A percentile compares a stretch with the other conserved stretches of the same genome.
phyloP scores from a whole-genome alignment of 306 rosid genomes.

The Datisca glomerata region DNA sequence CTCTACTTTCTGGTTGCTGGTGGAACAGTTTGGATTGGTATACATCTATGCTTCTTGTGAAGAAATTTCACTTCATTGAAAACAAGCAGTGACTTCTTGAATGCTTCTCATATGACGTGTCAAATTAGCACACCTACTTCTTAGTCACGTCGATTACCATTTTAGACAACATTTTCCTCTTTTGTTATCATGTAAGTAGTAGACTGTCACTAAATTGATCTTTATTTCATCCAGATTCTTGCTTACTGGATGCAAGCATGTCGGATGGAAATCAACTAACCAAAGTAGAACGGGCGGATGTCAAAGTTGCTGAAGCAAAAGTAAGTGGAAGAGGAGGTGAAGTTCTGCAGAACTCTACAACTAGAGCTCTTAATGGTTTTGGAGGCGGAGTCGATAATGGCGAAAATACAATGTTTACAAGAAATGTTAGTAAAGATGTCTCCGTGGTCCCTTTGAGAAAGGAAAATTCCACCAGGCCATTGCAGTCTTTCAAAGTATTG shows the following conservation, averaged over 20 bases:
- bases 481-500: conserved; percentile 11
- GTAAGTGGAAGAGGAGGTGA: conserved; percentile 26
- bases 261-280: conserved; percentile 26
- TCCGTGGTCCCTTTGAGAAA: conserved; percentile 17
- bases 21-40: conserved; percentile 99
- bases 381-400: conserved; percentile 16
- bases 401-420: conserved; percentile 15
- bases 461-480: conserved; percentile 9
- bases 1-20: conserved; percentile 98
- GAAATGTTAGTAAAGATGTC: conserved; percentile 21
- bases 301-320: conserved; percentile 32
- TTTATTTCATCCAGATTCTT: conserved; percentile 50
- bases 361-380: conserved; percentile 23
- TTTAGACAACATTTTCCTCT: neutral
- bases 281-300: conserved; percentile 24
- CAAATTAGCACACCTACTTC: no score
- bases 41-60: conserved; percentile 11
- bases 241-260: conserved; percentile 19
- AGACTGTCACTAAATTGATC: conserved; percentile 12
- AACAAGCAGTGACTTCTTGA: neutral
- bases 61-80: neutral
- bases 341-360: conserved; percentile 17
- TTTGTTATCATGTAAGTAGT: conserved; percentile 3
- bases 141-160: neutral
- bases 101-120: no score